Conservation (phyloP, 106 monocot genomes). For the Acorus gramineus region DNA sequence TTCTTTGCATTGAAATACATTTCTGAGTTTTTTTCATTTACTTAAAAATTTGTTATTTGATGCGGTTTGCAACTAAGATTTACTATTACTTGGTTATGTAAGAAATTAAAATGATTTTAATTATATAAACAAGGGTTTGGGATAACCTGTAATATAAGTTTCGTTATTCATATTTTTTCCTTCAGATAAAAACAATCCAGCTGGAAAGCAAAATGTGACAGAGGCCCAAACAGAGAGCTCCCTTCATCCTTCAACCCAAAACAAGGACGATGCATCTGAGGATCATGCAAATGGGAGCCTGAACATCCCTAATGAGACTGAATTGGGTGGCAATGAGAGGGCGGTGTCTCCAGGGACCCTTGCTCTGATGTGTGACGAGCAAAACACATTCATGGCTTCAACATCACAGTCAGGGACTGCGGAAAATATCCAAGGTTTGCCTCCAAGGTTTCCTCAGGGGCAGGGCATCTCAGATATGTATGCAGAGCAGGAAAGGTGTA, state of each 20-base stretch:
- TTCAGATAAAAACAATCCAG: slow-evolving; percentile 34
- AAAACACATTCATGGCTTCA: slow-evolving; percentile 55
- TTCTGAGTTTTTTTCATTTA: no score
- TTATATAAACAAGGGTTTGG: no score
- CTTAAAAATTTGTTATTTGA: no score
- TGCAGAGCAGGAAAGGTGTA: no score
- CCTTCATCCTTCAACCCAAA: slow-evolving; percentile 27
- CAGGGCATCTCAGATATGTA: no score
- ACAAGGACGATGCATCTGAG: slow-evolving; percentile 21
- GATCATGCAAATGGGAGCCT: slow-evolving; percentile 34
- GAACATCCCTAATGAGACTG: slow-evolving; percentile 36
- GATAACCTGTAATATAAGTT: background rate
- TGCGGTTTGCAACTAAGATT: no score
- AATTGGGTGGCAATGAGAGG: slow-evolving; percentile 35
- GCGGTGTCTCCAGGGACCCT: slow-evolving; percentile 93
- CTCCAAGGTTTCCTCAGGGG: background rate
- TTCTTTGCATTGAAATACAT: no score
- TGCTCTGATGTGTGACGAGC: slow-evolving; percentile 91
- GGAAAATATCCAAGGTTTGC: slow-evolving; percentile 12
- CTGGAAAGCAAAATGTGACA: slow-evolving; percentile 25
- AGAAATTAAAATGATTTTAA: no score
- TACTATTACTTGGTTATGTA: no score
- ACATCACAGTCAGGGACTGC: slow-evolving; percentile 18
- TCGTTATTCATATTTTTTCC: background rate
- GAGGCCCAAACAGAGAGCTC: slow-evolving; percentile 36